These are phyloP conservation scores for Phialophora macrospora DNA, from an alignment of 2,329 filamentous ascomycete genomes.

Conservation along the genomic window DNA sequence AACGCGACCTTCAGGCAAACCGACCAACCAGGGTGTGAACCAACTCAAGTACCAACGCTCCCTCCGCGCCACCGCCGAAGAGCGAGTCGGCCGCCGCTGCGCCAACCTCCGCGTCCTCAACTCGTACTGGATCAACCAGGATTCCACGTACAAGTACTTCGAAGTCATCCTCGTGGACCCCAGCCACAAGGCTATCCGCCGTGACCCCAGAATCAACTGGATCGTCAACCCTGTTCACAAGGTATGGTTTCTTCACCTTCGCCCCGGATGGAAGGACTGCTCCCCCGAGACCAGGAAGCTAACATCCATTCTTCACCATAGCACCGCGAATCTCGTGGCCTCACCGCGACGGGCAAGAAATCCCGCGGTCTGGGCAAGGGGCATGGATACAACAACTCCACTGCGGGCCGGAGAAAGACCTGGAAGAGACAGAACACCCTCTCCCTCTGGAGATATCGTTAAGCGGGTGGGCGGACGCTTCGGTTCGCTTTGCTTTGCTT, in stretches of 20 bases:
- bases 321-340: constrained; percentile 97
- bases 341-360: constrained; percentile 99
- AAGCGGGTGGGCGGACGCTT: neutral
- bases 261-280: neutral
- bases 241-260: constrained; percentile 44
- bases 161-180: constrained; percentile 99
- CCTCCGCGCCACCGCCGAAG: constrained; percentile 95
- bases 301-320: constrained; percentile 38
- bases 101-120: constrained; percentile 99
- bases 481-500: neutral
- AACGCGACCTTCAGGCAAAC: constrained; percentile 73
- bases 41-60: constrained; percentile 99
- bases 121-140: constrained; percentile 99
- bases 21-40: constrained; percentile 99
- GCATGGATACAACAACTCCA: constrained; percentile 98
- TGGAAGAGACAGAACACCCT: constrained; percentile 99
- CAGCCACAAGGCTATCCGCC: constrained; percentile 99
- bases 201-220: constrained; percentile 99
- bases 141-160: constrained; percentile 99
- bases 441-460: constrained; percentile 94
- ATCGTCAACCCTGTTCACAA: constrained; percentile 99
- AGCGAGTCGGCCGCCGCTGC: constrained; percentile 99
- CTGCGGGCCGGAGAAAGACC: constrained; percentile 96
- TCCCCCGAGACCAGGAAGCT: constrained; percentile 18
- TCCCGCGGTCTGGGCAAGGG: constrained; percentile 99